Conservation (phyloP, 306 rosid genomes). For the Biancaea sappan region DNA sequence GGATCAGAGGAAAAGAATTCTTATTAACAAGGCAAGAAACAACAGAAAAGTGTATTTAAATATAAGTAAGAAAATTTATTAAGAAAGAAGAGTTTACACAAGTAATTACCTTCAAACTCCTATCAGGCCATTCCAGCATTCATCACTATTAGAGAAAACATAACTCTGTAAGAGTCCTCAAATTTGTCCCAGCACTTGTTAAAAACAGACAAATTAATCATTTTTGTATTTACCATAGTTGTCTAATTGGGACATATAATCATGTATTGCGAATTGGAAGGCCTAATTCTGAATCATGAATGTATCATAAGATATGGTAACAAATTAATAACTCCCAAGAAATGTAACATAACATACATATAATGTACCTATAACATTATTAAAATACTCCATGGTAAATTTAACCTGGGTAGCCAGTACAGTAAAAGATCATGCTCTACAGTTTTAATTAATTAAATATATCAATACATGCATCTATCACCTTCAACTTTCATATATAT, state of each 20-base stretch:
- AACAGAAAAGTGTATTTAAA: neutral
- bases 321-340: neutral
- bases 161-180: conserved; percentile 79
- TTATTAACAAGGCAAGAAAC: conserved; percentile 25
- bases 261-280: too few species aligned
- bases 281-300: neutral
- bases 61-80: neutral
- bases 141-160: conserved; percentile 89
- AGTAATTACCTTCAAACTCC: conserved; percentile 87
- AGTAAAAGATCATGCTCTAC: neutral
- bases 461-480: neutral
- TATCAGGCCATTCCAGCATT: conserved; percentile 98
- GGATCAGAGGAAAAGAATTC: conserved; percentile 5
- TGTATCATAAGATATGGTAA: neutral
- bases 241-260: too few species aligned
- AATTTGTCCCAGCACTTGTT: conserved; percentile 93
- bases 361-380: neutral
- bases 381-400: neutral
- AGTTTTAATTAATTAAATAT: neutral
- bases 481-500: neutral
- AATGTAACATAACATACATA: neutral
- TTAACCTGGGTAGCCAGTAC: neutral
- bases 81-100: neutral
- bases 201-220: conserved; percentile 20
- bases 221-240: neutral